Percentiles rank a stretch among this genome's conserved stretches.
Conservation (phyloP, 169 alveolate species). For the Neospora caninum region DNA sequence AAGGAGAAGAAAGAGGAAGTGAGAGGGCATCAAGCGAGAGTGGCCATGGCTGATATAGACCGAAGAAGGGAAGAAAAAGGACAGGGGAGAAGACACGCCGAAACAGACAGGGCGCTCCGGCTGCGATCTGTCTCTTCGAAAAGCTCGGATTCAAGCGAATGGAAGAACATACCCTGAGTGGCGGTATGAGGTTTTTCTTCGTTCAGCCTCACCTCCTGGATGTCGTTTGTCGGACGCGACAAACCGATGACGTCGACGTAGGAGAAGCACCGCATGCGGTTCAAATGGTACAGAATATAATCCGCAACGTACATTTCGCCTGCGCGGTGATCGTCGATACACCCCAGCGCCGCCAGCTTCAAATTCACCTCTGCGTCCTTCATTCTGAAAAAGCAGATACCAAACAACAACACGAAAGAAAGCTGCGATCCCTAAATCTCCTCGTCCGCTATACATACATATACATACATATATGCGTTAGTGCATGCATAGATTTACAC, state of each 20-base stretch:
- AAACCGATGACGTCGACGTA: conserved; percentile 78
- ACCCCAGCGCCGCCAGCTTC: conserved; percentile 38
- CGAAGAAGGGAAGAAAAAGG: too few species aligned
- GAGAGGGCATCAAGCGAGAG: too few species aligned
- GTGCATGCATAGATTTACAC: conserved; percentile 53
- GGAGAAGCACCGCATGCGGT: conserved; percentile 72
- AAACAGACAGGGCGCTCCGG: too few species aligned
- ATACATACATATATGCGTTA: background rate
- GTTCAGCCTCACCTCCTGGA: conserved; percentile 60
- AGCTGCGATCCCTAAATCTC: conserved; percentile 39
- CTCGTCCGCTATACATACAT: too few species aligned
- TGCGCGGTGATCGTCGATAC: conserved; percentile 9
- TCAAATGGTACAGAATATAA: conserved; percentile 77
- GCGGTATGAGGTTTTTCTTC: too few species aligned
- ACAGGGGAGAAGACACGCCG: too few species aligned
- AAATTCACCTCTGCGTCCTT: conserved; percentile 12
- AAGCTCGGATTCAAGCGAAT: background rate
- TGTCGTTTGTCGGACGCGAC: conserved; percentile 81
- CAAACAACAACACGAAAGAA: background rate
- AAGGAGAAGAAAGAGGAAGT: too few species aligned
- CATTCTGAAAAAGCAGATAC: background rate
- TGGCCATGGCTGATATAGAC: too few species aligned
- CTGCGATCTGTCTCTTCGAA: too few species aligned
- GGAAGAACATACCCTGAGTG: background rate
- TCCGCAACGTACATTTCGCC: conserved; percentile 79